Base-by-base conservation (phyloP, 148 eudicot species). In the Rhododendron kiyosumense region DNA sequence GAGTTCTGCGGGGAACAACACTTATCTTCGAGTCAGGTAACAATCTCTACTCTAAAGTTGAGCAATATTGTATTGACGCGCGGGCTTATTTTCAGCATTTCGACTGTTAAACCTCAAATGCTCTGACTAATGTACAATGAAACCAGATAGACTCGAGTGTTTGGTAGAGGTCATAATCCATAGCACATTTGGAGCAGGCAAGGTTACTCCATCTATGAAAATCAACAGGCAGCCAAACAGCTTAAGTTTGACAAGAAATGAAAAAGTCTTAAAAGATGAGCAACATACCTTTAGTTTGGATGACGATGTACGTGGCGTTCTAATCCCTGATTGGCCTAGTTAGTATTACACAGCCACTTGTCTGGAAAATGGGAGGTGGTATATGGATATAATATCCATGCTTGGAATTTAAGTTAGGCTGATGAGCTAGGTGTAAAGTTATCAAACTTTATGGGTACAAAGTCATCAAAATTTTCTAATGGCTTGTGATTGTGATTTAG, bases 331-430 rank as follows among this genome's bases (percentile, higher is more conserved):
- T 74, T 52, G 69, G 43, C 65, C 73, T 34, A 46, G 24, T 41
- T 36, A 38, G 84, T 65, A 65, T 65, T 13, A 63, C n/a, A 63
- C 61, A 7, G 71, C 84, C 45, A 74, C 76, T 43, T 41, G 51
- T 83, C 26, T 30, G 20, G 36, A 30, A 69, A 71, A 71, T 11
- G 75, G 75, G 36, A 26, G 36, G 34, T 69, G 65, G 24, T 24
- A 57, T 59, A 9, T 57, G 46, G 46, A 9, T 38, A 82, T 38
- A 18, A 22, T 24, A 34, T 63, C 45, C 75, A 82, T 61, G 38
- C 76, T 83, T 83, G 52, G 73, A 63, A 14, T 83, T 34, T 34
- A 82, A 82, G 84, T 59, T 57, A 59, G 32, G 15, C 32, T 67
- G 11, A 59, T 59, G 9, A 59, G 65, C 7, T 22, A 67, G 74